Conservation (phyloP, 441 rosid species). For the Aleurites moluccanus region DNA sequence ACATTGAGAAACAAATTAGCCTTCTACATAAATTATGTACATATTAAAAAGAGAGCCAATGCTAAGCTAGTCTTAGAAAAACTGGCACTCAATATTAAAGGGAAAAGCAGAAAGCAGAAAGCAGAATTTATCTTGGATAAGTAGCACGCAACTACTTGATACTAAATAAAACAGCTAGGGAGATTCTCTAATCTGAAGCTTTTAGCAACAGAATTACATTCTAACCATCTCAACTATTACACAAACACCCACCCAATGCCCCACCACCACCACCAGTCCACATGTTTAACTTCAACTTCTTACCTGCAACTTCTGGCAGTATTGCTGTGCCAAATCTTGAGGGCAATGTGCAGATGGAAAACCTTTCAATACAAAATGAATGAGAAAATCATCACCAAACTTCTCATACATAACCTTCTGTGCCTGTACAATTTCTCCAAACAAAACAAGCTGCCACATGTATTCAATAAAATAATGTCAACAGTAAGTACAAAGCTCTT, state of each 20-base stretch:
- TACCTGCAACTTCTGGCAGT: slow-evolving; percentile 93
- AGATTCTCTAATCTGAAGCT: neutral
- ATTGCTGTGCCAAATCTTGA: slow-evolving; percentile 68
- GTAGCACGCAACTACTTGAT: neutral
- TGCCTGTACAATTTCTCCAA: slow-evolving; percentile 80
- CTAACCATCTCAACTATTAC: neutral
- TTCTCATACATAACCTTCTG: slow-evolving; percentile 94
- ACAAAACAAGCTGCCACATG: slow-evolving; percentile 61
- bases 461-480: slow-evolving; percentile 20
- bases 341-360: slow-evolving; percentile 58
- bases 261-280: neutral
- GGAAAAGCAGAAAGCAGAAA: neutral
- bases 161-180: neutral
- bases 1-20: neutral
- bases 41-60: neutral
- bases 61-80: neutral
- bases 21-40: neutral
- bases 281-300: neutral
- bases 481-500: neutral
- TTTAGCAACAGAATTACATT: neutral
- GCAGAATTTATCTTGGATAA: neutral
- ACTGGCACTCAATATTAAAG: neutral
- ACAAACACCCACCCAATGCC: too few relatives aligned
- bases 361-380: slow-evolving; percentile 55
- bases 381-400: slow-evolving; percentile 76